Evolutionary conservation across 2,329 filamentous ascomycete genomes (phyloP).

Genomic region (Thermomyces lanuginosus): DNA sequence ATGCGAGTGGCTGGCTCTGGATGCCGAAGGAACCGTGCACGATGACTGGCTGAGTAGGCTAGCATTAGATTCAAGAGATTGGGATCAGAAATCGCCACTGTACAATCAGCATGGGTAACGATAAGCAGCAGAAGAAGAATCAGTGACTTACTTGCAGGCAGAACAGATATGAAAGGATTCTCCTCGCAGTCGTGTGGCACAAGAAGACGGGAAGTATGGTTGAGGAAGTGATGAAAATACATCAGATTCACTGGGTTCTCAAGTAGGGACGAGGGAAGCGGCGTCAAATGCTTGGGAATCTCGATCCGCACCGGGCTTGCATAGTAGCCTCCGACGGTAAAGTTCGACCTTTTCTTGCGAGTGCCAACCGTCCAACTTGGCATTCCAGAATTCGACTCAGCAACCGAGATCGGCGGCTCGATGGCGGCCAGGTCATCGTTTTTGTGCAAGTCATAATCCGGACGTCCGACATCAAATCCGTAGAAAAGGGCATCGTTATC

Average conservation of each 20-base stretch:
- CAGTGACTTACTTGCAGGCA: constrained; percentile 42
- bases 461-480: constrained; percentile 54
- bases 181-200: constrained; percentile 46
- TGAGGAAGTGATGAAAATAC: constrained; percentile 58
- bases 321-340: constrained; percentile 52
- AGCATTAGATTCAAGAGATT: constrained; percentile 62
- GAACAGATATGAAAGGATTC: constrained; percentile 43
- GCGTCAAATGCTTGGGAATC: constrained; percentile 41
- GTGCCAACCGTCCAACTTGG: constrained; percentile 4
- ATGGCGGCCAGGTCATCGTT: constrained; percentile 59
- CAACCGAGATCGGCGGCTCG: constrained; percentile 28
- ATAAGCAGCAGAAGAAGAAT: background rate
- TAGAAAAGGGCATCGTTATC: constrained; percentile 33
- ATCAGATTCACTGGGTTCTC: constrained; percentile 69
- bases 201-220: constrained; percentile 57
- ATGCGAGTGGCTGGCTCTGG: constrained; percentile 62
- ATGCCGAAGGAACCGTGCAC: constrained; percentile 57
- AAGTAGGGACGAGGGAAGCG: constrained; percentile 40
- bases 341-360: constrained; percentile 22
- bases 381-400: constrained; percentile 4
- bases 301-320: constrained; percentile 49
- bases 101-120: background rate
- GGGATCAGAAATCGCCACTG: constrained; percentile 27
- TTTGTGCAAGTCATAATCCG: constrained; percentile 51
- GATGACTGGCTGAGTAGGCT: constrained; percentile 71